A percentile compares a stretch with the other conserved stretches of the same genome.
Evolutionary conservation across 2,329 filamentous ascomycete genomes (phyloP).

Genomic region (Cytospora paraplurivora): DNA sequence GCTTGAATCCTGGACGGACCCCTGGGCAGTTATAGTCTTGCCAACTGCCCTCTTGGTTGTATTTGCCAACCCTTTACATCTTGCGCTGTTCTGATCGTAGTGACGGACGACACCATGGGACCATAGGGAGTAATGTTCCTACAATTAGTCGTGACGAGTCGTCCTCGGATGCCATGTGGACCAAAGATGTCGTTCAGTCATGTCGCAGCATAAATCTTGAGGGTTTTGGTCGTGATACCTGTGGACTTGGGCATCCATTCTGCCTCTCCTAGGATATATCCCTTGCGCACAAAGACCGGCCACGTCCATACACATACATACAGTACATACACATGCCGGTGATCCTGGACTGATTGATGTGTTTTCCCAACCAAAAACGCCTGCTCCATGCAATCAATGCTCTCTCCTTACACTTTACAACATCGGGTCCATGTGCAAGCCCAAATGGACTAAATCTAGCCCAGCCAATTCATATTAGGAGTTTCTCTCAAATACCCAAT

Average conservation of each 20-base stretch:
- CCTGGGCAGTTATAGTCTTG: not conserved
- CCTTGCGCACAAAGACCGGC: not conserved
- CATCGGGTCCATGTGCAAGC: not conserved
- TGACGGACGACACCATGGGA: too few relatives aligned
- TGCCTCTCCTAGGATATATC: not conserved
- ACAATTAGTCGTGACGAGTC: too few relatives aligned
- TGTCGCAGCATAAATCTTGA: too few relatives aligned
- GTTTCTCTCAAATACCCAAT: too few relatives aligned
- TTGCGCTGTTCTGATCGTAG: too few relatives aligned
- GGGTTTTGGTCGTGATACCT: not conserved
- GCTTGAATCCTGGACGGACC: not conserved
- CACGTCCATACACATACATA: not conserved
- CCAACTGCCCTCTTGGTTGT: not conserved
- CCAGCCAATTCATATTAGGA: too few relatives aligned
- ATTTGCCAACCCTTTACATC: too few relatives aligned
- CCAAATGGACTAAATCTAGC: too few relatives aligned
- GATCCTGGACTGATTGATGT: not conserved
- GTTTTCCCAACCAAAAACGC: constrained; percentile 18
- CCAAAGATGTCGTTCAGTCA: too few relatives aligned
- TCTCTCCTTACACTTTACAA: not conserved
- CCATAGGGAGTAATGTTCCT: too few relatives aligned
- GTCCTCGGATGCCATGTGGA: too few relatives aligned
- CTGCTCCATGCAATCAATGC: constrained; percentile 20
- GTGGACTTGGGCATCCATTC: not conserved
- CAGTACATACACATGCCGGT: constrained; percentile 2